These are phyloP conservation scores for Albophoma yamanashiensis DNA, from an alignment of 2,329 filamentous ascomycete genomes.

Conservation along the genomic window DNA sequence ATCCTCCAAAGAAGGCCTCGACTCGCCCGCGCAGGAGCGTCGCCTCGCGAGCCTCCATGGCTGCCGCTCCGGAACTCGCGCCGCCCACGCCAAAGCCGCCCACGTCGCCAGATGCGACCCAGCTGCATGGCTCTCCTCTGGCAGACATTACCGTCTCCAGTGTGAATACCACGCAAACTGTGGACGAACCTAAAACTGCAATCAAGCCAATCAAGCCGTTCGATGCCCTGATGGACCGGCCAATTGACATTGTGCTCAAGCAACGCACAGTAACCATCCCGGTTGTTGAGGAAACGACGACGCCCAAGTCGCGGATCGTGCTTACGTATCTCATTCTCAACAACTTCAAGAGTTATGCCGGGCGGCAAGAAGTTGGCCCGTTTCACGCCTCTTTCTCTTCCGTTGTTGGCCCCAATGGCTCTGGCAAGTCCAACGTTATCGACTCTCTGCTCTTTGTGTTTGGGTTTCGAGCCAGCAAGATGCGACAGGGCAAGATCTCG, in stretches of 20 bases:
- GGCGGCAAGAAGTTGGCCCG: conserved; percentile 86
- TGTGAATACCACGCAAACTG: conserved; percentile 36
- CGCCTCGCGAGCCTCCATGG: conserved; percentile 28
- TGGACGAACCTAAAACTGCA: conserved; percentile 24
- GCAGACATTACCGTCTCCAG: conserved; percentile 62
- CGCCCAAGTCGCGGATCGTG: conserved; percentile 77
- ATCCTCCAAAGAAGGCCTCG: conserved; percentile 30
- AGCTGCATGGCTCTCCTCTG: conserved; percentile 46
- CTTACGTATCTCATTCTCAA: conserved; percentile 85
- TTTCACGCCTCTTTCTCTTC: conserved; percentile 97
- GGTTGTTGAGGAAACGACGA: conserved; percentile 61
- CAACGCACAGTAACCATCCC: conserved; percentile 61
- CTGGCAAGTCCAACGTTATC: conserved; percentile 97
- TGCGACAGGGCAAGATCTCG: conserved; percentile 97
- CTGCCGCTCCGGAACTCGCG: conserved; percentile 25
- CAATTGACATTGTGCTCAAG: conserved; percentile 89
- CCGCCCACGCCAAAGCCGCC: conserved; percentile 40
- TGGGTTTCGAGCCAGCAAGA: conserved; percentile 96
- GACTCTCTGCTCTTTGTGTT: conserved; percentile 98
- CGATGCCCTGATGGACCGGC: conserved; percentile 71
- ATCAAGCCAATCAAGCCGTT: conserved; percentile 66
- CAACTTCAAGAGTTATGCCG: conserved; percentile 99
- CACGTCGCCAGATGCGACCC: conserved; percentile 43
- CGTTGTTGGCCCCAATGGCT: conserved; percentile 94
- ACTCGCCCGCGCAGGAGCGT: conserved; percentile 60